These are phyloP conservation scores for Kickxella alabastrina DNA, from an alignment of 192 early-diverging fungal species.

Conservation along the genomic window DNA sequence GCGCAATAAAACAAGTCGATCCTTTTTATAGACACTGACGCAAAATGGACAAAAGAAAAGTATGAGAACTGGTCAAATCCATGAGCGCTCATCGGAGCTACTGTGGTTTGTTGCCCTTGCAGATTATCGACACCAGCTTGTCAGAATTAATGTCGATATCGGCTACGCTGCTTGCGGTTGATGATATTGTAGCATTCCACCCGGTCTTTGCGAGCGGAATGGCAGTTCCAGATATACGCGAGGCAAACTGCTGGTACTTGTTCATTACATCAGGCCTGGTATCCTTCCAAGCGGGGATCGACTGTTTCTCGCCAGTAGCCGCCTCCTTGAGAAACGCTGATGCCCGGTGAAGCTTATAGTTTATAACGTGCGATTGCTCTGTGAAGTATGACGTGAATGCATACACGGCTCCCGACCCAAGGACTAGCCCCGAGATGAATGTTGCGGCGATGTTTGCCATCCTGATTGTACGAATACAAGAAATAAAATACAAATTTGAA, in stretches of 20 bases:
- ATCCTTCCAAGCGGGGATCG: constrained; percentile 15
- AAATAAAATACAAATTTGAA: no score
- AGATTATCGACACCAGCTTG: constrained; percentile 7
- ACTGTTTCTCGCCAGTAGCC: constrained; percentile 7
- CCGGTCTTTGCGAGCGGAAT: constrained; percentile 39
- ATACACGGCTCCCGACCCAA: constrained; percentile 37
- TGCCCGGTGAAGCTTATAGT: constrained; percentile 29
- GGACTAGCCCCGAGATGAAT: constrained; percentile 41
- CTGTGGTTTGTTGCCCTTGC: background rate
- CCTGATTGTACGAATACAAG: no score
- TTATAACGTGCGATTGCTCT: constrained; percentile 25
- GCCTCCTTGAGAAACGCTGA: constrained; percentile 20
- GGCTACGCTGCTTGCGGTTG: constrained; percentile 7
- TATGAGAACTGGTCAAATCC: background rate
- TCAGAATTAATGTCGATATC: constrained; percentile 20
- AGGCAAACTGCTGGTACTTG: constrained; percentile 21
- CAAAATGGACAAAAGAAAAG: no score
- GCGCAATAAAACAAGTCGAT: no score
- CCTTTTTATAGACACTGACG: no score
- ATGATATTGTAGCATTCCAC: constrained; percentile 27
- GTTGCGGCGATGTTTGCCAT: constrained; percentile 47
- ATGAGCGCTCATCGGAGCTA: no score
- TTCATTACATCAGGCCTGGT: constrained; percentile 17
- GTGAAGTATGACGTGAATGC: constrained; percentile 36
- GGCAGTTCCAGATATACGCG: constrained; percentile 29